Base-by-base conservation (phyloP, 768 basidiomycete genomes). In the Rhizopogon salebrosus region DNA sequence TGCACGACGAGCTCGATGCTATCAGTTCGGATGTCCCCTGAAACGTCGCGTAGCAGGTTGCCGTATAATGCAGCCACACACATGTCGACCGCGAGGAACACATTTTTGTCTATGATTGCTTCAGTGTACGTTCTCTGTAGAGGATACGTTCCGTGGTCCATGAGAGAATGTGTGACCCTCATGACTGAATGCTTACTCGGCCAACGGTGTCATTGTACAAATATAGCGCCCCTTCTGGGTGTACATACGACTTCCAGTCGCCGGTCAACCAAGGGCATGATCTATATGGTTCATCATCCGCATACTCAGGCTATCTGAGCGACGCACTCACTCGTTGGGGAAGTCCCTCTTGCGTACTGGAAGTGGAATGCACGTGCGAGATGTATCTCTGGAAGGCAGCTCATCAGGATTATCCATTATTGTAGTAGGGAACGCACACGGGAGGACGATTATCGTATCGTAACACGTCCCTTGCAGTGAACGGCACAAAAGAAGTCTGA, bases 161-260 rank as follows among this genome's bases (percentile, higher is more conserved):
- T 18, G 14, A 16, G 16, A 23, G 34, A 16, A 23, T 1, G 9
- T 3, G 22, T 34, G 10, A 34, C 11, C 3, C 13, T 13, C 11
- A 1, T 16, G 10, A 26, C 3, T 8, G 27, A 49, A 34, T 6
- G 6, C 67, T 0, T 43, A 79, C 81, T 63, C 72, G 72, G 9
- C 64, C n/a, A n/a, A n/a, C n/a, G n/a, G n/a, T 55, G 40, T 52
- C 18, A 46, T 80, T 67, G 58, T 69, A 73, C 53, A 79, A 82
- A 60, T 83, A 84, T 16, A 75, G 67, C 10, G 72, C 73, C 3
- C 83, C 83, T 65, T 84, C 82, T 0, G 82, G 80, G 60, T 83
- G 82, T 46, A 23, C 22, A 23, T 31, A 46, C 9, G 1, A 11
- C 14, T 34, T 1, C 45, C 45, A 46, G 7, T 8, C 20, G 23